Evolutionary conservation across 2,329 filamentous ascomycete species (phyloP).

Genomic region (Ceratocystis cubensis): DNA sequence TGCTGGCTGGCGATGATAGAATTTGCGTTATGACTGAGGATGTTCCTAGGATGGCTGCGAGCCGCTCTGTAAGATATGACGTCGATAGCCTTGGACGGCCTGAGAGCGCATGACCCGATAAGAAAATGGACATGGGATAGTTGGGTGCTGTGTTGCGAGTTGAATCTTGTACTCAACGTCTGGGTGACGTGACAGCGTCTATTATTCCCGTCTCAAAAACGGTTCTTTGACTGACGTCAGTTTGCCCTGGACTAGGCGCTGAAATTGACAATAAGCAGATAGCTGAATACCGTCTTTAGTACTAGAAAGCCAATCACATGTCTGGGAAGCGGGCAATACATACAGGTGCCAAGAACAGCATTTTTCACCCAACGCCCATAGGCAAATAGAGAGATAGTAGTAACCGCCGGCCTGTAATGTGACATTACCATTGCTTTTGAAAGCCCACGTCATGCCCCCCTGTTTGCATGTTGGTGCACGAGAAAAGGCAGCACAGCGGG

Average conservation of each 20-base stretch:
- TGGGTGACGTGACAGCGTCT: too few relatives aligned
- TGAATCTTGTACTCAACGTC: background rate
- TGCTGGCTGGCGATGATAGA: slow-evolving; percentile 1
- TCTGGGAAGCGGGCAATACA: background rate
- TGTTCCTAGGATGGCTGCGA: slow-evolving; percentile 8
- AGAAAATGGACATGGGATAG: background rate
- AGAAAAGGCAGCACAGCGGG: background rate
- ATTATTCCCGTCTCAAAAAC: too few relatives aligned
- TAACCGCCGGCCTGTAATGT: background rate
- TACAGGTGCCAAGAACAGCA: background rate
- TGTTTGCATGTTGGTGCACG: background rate
- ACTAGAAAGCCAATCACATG: background rate
- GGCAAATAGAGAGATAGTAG: background rate
- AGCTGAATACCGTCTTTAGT: too few relatives aligned
- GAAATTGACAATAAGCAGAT: too few relatives aligned
- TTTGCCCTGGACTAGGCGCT: too few relatives aligned
- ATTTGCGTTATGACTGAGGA: slow-evolving; percentile 8
- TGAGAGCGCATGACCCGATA: background rate
- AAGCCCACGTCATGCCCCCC: too few relatives aligned
- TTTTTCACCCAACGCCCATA: too few relatives aligned
- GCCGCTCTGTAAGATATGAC: slow-evolving; percentile 18
- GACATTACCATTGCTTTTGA: background rate
- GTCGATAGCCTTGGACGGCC: slow-evolving; percentile 5
- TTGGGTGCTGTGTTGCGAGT: background rate
- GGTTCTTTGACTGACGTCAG: too few relatives aligned